Percentiles rank a stretch among this genome's conserved stretches.
Evolutionary conservation across 78 protist species (phyloP).

Genomic region (Trichosphaerium sp.): DNA sequence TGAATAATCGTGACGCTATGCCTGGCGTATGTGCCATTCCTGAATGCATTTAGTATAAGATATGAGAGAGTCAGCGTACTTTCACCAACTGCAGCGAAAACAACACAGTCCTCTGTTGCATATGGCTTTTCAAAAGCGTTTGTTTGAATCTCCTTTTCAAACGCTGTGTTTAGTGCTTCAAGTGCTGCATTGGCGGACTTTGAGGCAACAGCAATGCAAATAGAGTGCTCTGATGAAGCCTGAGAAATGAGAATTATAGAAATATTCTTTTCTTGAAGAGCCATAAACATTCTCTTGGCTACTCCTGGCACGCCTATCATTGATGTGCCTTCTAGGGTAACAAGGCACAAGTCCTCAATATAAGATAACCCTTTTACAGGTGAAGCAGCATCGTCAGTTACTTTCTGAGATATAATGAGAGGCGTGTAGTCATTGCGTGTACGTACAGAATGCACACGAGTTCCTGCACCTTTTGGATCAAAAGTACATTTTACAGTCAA

Average conservation of each 20-base stretch:
- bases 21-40: conserved; percentile 25
- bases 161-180: conserved; percentile 8
- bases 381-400: background rate
- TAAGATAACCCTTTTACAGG: conserved; percentile 8
- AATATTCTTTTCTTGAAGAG: background rate
- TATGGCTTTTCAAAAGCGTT: background rate
- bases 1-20: conserved; percentile 34
- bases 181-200: background rate
- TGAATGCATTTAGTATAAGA: too few relatives aligned
- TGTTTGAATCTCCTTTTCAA: conserved; percentile 24
- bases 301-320: background rate
- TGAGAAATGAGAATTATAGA: conserved; percentile 21
- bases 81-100: conserved; percentile 49
- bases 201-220: conserved; percentile 16
- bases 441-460: conserved; percentile 13
- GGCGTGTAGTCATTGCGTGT: too few relatives aligned
- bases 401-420: background rate
- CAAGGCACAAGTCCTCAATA: background rate
- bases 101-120: conserved; percentile 3
- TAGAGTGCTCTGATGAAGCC: conserved; percentile 26
- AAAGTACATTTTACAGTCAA: conserved; percentile 28
- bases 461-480: conserved; percentile 15
- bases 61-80: too few relatives aligned
- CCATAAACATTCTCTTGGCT: conserved; percentile 2
- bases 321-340: conserved; percentile 14